phyloP scores from a whole-genome alignment of 2,329 filamentous ascomycete species.

The Sporothrix sp. region DNA sequence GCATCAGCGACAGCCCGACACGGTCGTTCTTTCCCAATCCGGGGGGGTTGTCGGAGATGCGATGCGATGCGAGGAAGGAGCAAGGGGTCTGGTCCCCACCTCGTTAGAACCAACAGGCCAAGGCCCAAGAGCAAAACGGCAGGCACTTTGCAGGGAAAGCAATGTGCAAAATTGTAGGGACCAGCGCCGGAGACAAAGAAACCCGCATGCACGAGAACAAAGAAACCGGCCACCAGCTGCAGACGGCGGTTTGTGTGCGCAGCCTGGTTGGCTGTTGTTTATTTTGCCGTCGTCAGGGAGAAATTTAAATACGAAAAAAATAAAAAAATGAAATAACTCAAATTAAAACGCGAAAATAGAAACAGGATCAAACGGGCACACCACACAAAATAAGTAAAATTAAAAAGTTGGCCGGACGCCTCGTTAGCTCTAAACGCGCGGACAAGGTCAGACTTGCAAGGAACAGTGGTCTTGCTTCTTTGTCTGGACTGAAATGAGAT shows the following conservation, averaged over 20 bases:
- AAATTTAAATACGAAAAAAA: neutral
- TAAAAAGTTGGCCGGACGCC: too few species aligned
- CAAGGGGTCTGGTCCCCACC: neutral
- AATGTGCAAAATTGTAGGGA: neutral
- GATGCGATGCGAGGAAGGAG: too few species aligned
- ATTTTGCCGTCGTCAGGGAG: too few species aligned
- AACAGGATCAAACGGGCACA: too few species aligned
- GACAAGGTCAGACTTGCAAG: neutral
- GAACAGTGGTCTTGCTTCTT: neutral
- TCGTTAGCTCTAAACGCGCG: too few species aligned
- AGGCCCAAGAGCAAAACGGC: neutral
- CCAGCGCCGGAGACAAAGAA: neutral
- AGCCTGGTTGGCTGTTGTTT: too few species aligned
- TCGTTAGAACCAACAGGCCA: neutral
- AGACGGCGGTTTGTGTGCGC: too few species aligned
- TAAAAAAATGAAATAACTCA: neutral
- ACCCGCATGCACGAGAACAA: slow-evolving; percentile 3
- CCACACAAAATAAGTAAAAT: too few species aligned
- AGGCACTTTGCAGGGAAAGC: neutral
- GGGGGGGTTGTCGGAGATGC: neutral
- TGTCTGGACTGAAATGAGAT: slow-evolving; percentile 1
- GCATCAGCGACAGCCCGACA: too few species aligned
- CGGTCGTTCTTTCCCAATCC: neutral
- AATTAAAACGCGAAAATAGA: neutral
- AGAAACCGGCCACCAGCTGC: neutral